Conservation (phyloP, 108 stramenopile species). For the Cyclotella sp. region DNA sequence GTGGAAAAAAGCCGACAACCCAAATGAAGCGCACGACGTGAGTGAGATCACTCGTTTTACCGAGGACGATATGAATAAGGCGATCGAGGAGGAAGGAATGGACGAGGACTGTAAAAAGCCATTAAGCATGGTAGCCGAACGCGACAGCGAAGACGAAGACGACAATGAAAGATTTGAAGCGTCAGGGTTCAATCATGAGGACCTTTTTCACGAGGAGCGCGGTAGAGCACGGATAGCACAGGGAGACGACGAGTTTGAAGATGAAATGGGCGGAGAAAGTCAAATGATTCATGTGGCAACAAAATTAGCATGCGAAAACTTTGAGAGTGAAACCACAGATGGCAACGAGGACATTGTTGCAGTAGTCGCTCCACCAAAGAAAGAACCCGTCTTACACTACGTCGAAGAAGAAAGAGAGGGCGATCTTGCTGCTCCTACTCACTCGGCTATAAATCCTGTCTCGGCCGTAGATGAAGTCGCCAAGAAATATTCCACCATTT, state of each 20-base stretch:
- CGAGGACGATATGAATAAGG: conserved; percentile 40
- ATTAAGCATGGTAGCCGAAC: conserved; percentile 17
- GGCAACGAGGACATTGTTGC: conserved; percentile 16
- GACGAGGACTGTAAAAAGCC: conserved; percentile 20
- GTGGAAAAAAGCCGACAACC: conserved; percentile 48
- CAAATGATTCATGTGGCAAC: conserved; percentile 58
- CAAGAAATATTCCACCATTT: too few species aligned
- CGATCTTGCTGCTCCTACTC: neutral
- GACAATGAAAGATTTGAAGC: conserved; percentile 8
- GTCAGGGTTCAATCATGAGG: conserved; percentile 59
- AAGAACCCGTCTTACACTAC: neutral
- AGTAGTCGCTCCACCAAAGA: neutral
- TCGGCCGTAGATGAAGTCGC: too few species aligned
- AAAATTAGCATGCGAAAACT: conserved; percentile 38
- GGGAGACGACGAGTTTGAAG: conserved; percentile 76
- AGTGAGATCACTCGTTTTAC: conserved; percentile 29
- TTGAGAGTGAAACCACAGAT: conserved; percentile 24
- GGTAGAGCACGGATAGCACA: conserved; percentile 58
- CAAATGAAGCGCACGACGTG: conserved; percentile 50
- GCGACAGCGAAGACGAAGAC: conserved; percentile 21
- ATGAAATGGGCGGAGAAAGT: conserved; percentile 77
- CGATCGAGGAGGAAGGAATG: conserved; percentile 31
- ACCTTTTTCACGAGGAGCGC: conserved; percentile 60
- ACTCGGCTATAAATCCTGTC: neutral
- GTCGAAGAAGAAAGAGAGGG: conserved; percentile 5